A percentile compares a stretch with the other conserved stretches of the same genome.
Conservation (phyloP, 2,329 filamentous ascomycete genomes). For the Nothophoma quercina region DNA sequence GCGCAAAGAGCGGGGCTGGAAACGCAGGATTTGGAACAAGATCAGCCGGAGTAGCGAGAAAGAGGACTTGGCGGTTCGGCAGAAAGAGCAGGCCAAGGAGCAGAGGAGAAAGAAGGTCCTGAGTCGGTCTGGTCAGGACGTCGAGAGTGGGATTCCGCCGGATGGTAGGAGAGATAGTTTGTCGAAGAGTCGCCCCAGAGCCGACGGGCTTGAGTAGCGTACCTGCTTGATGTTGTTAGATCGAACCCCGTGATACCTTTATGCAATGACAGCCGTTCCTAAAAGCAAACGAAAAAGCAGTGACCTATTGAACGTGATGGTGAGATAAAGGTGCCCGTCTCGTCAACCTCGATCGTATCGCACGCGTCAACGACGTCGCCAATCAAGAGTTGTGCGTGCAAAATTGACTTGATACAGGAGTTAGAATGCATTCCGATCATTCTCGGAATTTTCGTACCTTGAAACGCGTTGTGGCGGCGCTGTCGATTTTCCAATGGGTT, state of each 20-base stretch:
- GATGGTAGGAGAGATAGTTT: conserved; percentile 37
- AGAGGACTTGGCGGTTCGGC: conserved; percentile 25
- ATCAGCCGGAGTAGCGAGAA: conserved; percentile 28
- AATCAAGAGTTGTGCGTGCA: too few relatives aligned
- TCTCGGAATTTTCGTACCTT: too few relatives aligned
- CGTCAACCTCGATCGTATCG: too few relatives aligned
- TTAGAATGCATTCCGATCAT: too few relatives aligned
- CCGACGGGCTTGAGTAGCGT: neutral
- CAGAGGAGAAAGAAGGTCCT: conserved; percentile 39
- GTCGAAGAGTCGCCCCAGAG: conserved; percentile 2
- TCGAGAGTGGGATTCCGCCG: conserved; percentile 48
- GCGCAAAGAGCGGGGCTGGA: conserved; percentile 41
- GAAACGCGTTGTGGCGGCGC: too few relatives aligned
- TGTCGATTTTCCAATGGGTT: too few relatives aligned
- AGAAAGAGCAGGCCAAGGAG: conserved; percentile 29
- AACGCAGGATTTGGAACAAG: conserved; percentile 40
- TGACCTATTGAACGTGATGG: too few relatives aligned
- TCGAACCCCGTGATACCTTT: conserved; percentile 5
- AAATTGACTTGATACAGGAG: too few relatives aligned
- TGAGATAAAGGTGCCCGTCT: too few relatives aligned
- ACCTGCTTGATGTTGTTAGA: conserved; percentile 1
- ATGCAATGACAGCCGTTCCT: too few relatives aligned
- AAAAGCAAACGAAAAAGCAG: too few relatives aligned
- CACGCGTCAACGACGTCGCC: too few relatives aligned
- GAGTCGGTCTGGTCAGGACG: conserved; percentile 44